A percentile compares a stretch with the other conserved stretches of the same genome.
Conservation (phyloP, 2,329 filamentous ascomycete genomes). For the Drechmeria coniospora region DNA sequence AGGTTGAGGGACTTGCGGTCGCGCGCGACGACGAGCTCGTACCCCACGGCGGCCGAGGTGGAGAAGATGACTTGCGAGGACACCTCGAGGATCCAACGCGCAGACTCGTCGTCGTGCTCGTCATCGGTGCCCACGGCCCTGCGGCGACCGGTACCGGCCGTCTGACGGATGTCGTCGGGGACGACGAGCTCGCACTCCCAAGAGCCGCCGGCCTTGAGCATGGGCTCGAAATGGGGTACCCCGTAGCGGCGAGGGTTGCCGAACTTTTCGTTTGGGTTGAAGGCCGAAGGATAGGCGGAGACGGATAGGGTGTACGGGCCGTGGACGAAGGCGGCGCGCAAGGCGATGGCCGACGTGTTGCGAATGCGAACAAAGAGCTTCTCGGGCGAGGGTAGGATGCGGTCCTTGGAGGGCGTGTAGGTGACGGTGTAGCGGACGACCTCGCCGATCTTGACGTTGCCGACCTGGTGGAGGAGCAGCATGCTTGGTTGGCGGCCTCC, state of each 20-base stretch:
- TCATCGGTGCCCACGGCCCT: conserved; percentile 29
- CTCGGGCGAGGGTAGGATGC: conserved; percentile 73
- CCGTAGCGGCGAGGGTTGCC: conserved; percentile 55
- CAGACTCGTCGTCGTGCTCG: conserved; percentile 36
- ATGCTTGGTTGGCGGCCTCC: conserved; percentile 29
- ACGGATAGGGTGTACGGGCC: conserved; percentile 87
- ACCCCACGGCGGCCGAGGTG: conserved; percentile 70
- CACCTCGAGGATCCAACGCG: conserved; percentile 83
- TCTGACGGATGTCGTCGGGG: conserved; percentile 60
- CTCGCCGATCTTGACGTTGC: conserved; percentile 86
- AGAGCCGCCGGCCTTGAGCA: conserved; percentile 81
- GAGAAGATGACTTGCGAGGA: conserved; percentile 92
- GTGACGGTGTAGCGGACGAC: conserved; percentile 84
- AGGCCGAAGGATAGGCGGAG: conserved; percentile 68
- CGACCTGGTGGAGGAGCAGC: conserved; percentile 82
- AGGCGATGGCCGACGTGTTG: conserved; percentile 78
- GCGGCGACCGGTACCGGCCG: conserved; percentile 32
- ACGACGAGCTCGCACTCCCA: conserved; percentile 73
- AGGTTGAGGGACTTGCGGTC: conserved; percentile 71
- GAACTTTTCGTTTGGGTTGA: conserved; percentile 69
- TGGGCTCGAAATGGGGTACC: conserved; percentile 83
- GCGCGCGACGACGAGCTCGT: conserved; percentile 71
- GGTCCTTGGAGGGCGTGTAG: conserved; percentile 78
- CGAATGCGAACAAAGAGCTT: conserved; percentile 74
- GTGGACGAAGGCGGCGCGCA: conserved; percentile 90